A percentile compares a stretch with the other conserved stretches of the same genome.
phyloP scores from a whole-genome alignment of 2,329 filamentous ascomycete species.

The Hymenoscyphus scutula region DNA sequence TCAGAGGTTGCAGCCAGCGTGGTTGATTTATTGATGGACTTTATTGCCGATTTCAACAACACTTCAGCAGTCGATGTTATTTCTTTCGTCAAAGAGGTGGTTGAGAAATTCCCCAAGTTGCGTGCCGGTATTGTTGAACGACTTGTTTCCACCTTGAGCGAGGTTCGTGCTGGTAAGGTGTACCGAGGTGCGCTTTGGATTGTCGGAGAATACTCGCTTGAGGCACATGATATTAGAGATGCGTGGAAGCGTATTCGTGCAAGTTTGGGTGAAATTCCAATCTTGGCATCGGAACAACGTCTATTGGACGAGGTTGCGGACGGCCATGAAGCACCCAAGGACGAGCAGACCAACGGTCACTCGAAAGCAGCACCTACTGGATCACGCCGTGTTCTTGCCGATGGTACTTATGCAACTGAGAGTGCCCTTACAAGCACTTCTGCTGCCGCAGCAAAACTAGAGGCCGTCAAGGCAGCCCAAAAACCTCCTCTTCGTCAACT shows the following conservation, averaged over 20 bases:
- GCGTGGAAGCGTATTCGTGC: conserved; percentile 95
- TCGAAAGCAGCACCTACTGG: conserved; percentile 77
- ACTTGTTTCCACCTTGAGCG: conserved; percentile 83
- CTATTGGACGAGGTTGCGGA: conserved; percentile 80
- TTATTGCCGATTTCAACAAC: conserved; percentile 97
- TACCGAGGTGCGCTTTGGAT: conserved; percentile 98
- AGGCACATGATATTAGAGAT: conserved; percentile 90
- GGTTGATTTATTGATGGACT: conserved; percentile 96
- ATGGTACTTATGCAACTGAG: conserved; percentile 97
- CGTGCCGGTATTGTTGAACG: conserved; percentile 83
- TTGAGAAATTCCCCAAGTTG: conserved; percentile 93
- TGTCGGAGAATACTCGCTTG: conserved; percentile 92
- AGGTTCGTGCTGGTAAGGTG: conserved; percentile 95
- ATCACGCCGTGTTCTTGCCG: conserved; percentile 87
- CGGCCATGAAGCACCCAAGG: conserved; percentile 58
- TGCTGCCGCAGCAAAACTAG: conserved; percentile 82
- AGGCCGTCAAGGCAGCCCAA: conserved; percentile 94
- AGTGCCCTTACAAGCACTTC: conserved; percentile 93
- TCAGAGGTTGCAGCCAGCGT: conserved; percentile 97
- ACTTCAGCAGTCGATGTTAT: conserved; percentile 96
- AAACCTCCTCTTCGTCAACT: conserved; percentile 94
- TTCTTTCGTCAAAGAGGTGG: conserved; percentile 97
- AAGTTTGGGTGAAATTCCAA: conserved; percentile 94
- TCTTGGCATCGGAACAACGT: conserved; percentile 90
- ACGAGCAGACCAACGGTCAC: conserved; percentile 73